phyloP scores from a whole-genome alignment of 352 stramenopile species.

The Phytophthora niederhauseri region DNA sequence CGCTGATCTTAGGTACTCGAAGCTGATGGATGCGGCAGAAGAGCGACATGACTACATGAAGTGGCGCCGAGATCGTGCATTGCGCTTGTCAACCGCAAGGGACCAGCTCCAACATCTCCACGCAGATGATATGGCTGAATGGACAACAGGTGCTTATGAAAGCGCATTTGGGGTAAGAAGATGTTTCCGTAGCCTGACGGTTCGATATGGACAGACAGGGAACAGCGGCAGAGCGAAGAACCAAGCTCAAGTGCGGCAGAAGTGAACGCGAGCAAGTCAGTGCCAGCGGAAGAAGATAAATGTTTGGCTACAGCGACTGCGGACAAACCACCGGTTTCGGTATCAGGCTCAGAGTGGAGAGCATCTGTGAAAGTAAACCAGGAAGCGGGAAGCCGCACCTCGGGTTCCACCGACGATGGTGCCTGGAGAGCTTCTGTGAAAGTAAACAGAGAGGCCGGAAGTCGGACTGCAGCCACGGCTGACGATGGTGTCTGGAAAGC shows the following conservation, averaged over 20 bases:
- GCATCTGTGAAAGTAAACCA: slow-evolving; percentile 21
- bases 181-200: neutral
- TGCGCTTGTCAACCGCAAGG: slow-evolving; percentile 46
- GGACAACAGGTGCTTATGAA: slow-evolving; percentile 39
- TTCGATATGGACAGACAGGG: neutral
- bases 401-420: neutral
- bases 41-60: slow-evolving; percentile 57
- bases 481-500: neutral
- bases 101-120: slow-evolving; percentile 39
- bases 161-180: neutral
- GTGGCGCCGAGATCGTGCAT: slow-evolving; percentile 55
- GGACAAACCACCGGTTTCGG: neutral
- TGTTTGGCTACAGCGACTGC: neutral
- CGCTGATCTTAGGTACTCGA: slow-evolving; percentile 38
- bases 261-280: neutral
- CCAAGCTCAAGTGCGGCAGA: slow-evolving; percentile 3
- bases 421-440: slow-evolving; percentile 12
- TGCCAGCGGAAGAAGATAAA: neutral
- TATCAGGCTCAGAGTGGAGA: slow-evolving; percentile 6
- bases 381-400: slow-evolving; percentile 2
- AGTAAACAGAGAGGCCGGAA: slow-evolving; percentile 14
- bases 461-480: neutral
- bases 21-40: slow-evolving; percentile 43
- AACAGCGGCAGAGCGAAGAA: neutral
- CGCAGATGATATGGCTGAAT: slow-evolving; percentile 31